Percentiles rank a stretch among this genome's conserved stretches.
Conservation (phyloP, 495 filamentous ascomycete species). For the Podospora didyma region DNA sequence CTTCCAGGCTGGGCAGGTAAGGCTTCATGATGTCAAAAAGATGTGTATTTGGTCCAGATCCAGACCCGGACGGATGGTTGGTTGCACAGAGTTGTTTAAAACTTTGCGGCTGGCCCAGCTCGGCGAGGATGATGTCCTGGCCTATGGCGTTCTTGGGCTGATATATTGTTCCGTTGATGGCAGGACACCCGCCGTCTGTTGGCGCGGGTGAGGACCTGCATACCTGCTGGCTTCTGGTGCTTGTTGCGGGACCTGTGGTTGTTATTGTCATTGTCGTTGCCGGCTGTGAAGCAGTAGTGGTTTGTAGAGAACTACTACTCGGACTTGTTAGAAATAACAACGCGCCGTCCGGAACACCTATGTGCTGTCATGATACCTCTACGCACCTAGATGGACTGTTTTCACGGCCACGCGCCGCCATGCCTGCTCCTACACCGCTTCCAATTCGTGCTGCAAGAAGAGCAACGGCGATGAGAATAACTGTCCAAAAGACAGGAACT, state of each 20-base stretch:
- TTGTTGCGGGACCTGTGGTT: no score
- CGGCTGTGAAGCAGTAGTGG: no score
- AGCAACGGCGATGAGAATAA: slow-evolving; percentile 22
- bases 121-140: slow-evolving; percentile 17
- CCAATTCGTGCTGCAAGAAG: slow-evolving; percentile 30
- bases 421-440: slow-evolving; percentile 20
- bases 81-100: slow-evolving; percentile 31
- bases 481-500: slow-evolving; percentile 28
- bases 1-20: slow-evolving; percentile 31
- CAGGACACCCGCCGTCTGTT: slow-evolving; percentile 26
- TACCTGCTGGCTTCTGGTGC: no score
- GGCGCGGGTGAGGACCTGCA: slow-evolving; percentile 6
- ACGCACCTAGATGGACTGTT: no score
- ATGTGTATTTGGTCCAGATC: slow-evolving; percentile 16
- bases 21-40: slow-evolving; percentile 30
- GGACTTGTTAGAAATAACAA: slow-evolving; percentile 1
- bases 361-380: no score
- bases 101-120: slow-evolving; percentile 2
- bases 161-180: slow-evolving; percentile 20
- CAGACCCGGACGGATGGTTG: slow-evolving; percentile 22
- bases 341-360: no score
- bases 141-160: slow-evolving; percentile 25
- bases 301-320: no score
- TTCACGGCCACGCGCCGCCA: slow-evolving; percentile 4
- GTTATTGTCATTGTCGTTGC: no score